Base-by-base conservation (phyloP, 2,329 filamentous ascomycete genomes). In the Scleromitrula shiraiana region DNA sequence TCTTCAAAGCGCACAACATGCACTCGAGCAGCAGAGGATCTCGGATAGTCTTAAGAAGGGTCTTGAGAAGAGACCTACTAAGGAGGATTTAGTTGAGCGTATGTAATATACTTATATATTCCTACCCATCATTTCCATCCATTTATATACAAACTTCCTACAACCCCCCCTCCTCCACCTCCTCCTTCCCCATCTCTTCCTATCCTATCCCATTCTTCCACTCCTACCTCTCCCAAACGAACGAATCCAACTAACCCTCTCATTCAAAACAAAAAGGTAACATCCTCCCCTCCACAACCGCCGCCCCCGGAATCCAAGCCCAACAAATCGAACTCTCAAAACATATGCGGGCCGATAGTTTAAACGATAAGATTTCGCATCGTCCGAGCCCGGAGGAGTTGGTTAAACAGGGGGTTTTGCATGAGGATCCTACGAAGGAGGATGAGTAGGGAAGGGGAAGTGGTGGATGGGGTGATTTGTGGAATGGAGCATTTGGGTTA, bases 301-400 rank as follows among this genome's bases (percentile, higher is more conserved):
- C 85, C 15, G 88, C 89, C 0, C 89, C 90, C 0, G 77, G 83
- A 2, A 72, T 96, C 46, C 82, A 84, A 63, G 88, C 83, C 48
- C 80, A 88, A 53, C 88, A 93, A 67, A 83, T 78, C 62, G 87
- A 95, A 71, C 80, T 96, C 35, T 80, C 89, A 67, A 88, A 83
- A 65, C 83, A 88, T 66, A 95, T 96, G 89, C 79, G 85, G 12
- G 85, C 82, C 51, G 87, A 95, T 66, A 84, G 77, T 47, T 75
- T 96, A 53, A 93, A 95, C 67, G 88, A 94, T 62, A 90, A 90
- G 66, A 80, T 96, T 53, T 78, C 84, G 61, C 76, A 83, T 59
- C 77, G 90, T 17, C 90, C 90, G 1, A 74, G 78, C 29, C 84
- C 86, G 9, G 86, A 89, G 56, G 76, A 84, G 42, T 71, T 95